Conservation (phyloP, 2,329 filamentous ascomycete species). For the Apiospora arundinis region DNA sequence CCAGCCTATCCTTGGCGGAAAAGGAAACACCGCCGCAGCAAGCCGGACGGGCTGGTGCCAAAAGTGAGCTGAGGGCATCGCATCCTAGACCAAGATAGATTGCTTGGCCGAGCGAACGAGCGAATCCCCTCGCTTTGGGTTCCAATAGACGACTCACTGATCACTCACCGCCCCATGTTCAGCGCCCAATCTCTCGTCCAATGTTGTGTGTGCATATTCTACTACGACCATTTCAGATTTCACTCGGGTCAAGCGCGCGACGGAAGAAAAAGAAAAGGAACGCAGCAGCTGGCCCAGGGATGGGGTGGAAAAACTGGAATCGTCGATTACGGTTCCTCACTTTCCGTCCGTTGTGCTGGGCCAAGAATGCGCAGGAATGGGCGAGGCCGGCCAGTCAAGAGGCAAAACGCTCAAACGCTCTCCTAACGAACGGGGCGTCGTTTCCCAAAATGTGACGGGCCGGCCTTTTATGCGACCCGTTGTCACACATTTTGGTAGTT, state of each 20-base stretch:
- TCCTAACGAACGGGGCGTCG: slow-evolving; percentile 11
- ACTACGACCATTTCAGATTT: slow-evolving; percentile 11
- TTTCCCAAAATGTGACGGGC: slow-evolving; percentile 22
- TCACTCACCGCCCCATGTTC: slow-evolving; percentile 19
- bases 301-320: not conserved
- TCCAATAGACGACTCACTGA: slow-evolving; percentile 18
- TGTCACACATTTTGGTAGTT: slow-evolving; percentile 20
- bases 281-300: not conserved
- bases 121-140: slow-evolving; percentile 19
- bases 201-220: slow-evolving; percentile 8
- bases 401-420: not conserved
- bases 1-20: not conserved
- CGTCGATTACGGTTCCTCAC: slow-evolving; percentile 16
- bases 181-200: slow-evolving; percentile 9
- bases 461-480: slow-evolving; percentile 21
- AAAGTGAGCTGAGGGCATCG: slow-evolving; percentile 9
- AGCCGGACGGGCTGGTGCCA: not conserved
- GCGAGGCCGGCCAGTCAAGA: slow-evolving; percentile 12
- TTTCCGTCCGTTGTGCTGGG: slow-evolving; percentile 14
- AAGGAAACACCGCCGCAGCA: slow-evolving; percentile 16
- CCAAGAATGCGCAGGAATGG: not conserved
- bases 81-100: slow-evolving; percentile 17
- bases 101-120: slow-evolving; percentile 12
- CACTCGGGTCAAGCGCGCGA: slow-evolving; percentile 14
- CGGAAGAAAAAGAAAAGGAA: slow-evolving; percentile 17